Conservation (phyloP, 306 rosid species). For the Cucurbita argyrosperma region DNA sequence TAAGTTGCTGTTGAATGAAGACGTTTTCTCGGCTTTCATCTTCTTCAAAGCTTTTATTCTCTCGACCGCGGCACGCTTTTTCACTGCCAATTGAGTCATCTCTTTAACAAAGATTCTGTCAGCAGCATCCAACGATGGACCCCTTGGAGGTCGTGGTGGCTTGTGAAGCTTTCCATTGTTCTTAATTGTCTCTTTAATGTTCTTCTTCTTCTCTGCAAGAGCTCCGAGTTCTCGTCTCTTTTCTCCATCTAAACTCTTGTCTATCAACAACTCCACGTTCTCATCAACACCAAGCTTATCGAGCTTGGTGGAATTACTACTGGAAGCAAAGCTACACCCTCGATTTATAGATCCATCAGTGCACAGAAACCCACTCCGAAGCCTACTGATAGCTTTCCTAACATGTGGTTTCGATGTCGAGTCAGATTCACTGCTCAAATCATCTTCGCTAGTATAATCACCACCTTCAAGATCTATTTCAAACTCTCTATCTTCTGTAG, state of each 20-base stretch:
- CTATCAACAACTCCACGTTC: constrained; percentile 24
- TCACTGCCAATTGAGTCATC: constrained; percentile 43
- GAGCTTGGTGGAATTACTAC: constrained; percentile 23
- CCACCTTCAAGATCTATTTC: constrained; percentile 14
- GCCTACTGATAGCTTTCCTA: constrained; percentile 20
- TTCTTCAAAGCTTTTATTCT: constrained; percentile 38
- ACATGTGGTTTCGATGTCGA: constrained; percentile 19
- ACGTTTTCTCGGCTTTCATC: constrained; percentile 33
- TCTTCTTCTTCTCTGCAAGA: constrained; percentile 3
- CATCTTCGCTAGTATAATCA: constrained; percentile 32
- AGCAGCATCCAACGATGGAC: constrained; percentile 53
- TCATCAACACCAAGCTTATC: constrained; percentile 11
- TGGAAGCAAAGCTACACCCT: constrained; percentile 27
- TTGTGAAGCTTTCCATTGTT: constrained; percentile 33
- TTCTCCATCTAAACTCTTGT: constrained; percentile 18
- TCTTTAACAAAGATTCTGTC: constrained; percentile 50
- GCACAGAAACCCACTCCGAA: constrained; percentile 25
- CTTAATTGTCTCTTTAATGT: constrained; percentile 15
- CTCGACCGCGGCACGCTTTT: constrained; percentile 49
- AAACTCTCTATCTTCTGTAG: constrained; percentile 4
- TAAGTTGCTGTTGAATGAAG: constrained; percentile 25
- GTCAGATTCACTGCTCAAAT: constrained; percentile 26
- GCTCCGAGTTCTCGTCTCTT: constrained; percentile 3
- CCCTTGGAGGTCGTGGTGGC: constrained; percentile 66
- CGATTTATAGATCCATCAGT: constrained; percentile 23